Base-by-base conservation (phyloP, 2,329 filamentous ascomycete genomes). In the Cordyceps cateniannulata region DNA sequence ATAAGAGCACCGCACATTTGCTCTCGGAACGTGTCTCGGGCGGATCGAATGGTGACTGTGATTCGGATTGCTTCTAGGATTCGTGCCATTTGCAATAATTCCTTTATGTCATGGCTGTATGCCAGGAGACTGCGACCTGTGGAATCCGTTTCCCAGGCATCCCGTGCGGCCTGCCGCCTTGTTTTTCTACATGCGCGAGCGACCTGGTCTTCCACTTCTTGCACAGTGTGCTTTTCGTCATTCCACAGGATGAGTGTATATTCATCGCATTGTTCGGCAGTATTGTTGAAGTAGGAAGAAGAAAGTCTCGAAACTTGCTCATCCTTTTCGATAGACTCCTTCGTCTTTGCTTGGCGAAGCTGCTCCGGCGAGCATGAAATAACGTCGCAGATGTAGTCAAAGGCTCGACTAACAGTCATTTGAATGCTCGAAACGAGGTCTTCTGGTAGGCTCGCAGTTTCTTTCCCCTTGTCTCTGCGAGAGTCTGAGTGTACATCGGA, bases 1-100 rank as follows among this genome's bases (percentile, higher is more conserved):
- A 99, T 89, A 63, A 99, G 93, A 18, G 92, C 91, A n/a, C 90
- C 92, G 68, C 93, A 97, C 96, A 99, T 99, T 72, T 98, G 90
- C 72, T 99, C 95, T 62, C 95, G 85, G 76, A 98, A 99, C 0
- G 92, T 98, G 74, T 99, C 95, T 67, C 96, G 85, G 5, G 95
- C 86, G 10, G 93, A 96, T 49, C 95, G 86, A 63, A 99, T 92
- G 0, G 95, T 99, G 53, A 97, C 91, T 0, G 95, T 98, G 61
- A 99, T 86, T 71, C 96, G 93, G 73, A 99, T 97, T 63, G 96
- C 88, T 74, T 99, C 95, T 65, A 99, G 90, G 24, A 95, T 87
- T 65, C 85, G 89, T 5, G 93, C 90, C 74, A 95, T 93, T 16
- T 78, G 77, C 18, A 99, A 79, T 14, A 99, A 81, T 42, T 84